Base-by-base conservation (phyloP, 2,329 filamentous ascomycete genomes). In the Westerdykella aurantiaca region DNA sequence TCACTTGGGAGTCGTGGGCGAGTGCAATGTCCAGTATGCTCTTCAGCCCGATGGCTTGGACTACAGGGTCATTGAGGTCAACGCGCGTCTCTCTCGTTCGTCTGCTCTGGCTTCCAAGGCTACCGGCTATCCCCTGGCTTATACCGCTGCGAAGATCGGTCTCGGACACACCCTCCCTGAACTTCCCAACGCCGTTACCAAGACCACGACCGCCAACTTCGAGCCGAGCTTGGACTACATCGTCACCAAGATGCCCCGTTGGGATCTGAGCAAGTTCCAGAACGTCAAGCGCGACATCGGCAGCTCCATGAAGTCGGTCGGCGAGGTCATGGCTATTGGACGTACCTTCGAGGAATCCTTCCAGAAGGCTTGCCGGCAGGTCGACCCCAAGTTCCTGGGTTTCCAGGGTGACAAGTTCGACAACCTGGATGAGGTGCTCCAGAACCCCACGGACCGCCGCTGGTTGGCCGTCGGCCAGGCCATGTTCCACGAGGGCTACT, bases 291-390 rank as follows among this genome's bases (percentile, higher is more conserved):
- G 93, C 49, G 87, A 95, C 64, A 97, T 98, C 64, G 93, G 93
- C 57, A 95, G 88, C 64, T 86, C 91, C 49, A 98, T 98, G 93
- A 98, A 97, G 76, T 96, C 90, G 18, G 90, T 98, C 45, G 93
- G 93, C 66, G 93, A 98, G 72, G 93, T 98, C 48, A 98, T 98
- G 93, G 93, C 93, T 52, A 97, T 98, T 61, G 93, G 93, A 55
- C 84, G 93, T 69, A 97, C 93, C 23, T 98, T 97, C 60, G 93
- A 98, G 72, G 93, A 98, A 74, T 95, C 89, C 13, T 95, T 98
- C 76, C 93, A 98, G 71, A 98, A 98, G 77, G 93, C 93, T 50
- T 95, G 96, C 64, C 88, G 93, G 48, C 88, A 95, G 73, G 91
- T 98, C 53, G 93, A 98, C 66, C 91, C 93, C 55, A 81, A 80